Evolutionary conservation across 2,329 filamentous ascomycete species (phyloP).

Genomic region (Colletotrichum sp.): DNA sequence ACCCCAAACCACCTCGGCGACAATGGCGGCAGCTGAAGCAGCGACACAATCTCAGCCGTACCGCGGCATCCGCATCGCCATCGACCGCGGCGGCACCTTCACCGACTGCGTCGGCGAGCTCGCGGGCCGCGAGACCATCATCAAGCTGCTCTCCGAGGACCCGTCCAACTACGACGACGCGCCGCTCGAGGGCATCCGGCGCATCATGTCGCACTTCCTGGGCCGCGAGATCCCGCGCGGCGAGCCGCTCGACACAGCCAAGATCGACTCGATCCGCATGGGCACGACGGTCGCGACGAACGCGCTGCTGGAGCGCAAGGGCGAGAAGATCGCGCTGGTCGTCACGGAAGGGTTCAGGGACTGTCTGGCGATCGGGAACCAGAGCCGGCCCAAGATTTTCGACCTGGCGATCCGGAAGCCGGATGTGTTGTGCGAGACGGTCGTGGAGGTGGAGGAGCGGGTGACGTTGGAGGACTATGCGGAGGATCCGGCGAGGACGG

Average conservation of each 20-base stretch:
- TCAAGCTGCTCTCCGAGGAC: slow-evolving; percentile 90
- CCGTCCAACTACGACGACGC: slow-evolving; percentile 91
- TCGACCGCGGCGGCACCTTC: slow-evolving; percentile 85
- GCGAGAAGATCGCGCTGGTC: slow-evolving; percentile 85
- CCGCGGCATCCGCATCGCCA: slow-evolving; percentile 76
- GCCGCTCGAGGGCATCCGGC: slow-evolving; percentile 87
- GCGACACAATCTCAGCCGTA: slow-evolving; percentile 26
- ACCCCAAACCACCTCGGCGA: neutral
- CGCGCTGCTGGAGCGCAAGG: slow-evolving; percentile 87
- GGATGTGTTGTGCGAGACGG: slow-evolving; percentile 82
- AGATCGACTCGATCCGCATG: slow-evolving; percentile 93
- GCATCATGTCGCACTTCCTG: slow-evolving; percentile 81
- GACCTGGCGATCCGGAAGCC: slow-evolving; percentile 87
- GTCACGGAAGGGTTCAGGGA: slow-evolving; percentile 90
- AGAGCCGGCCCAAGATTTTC: slow-evolving; percentile 88
- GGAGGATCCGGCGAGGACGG: slow-evolving; percentile 75
- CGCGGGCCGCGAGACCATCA: slow-evolving; percentile 78
- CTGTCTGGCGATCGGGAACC: slow-evolving; percentile 88
- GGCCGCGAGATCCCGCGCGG: slow-evolving; percentile 79
- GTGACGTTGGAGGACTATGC: slow-evolving; percentile 93
- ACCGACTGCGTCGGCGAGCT: slow-evolving; percentile 91
- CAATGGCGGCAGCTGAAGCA: slow-evolving; percentile 37
- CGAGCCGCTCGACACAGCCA: slow-evolving; percentile 77
- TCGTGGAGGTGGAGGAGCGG: slow-evolving; percentile 89
- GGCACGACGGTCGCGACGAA: slow-evolving; percentile 95